These are phyloP conservation scores for Sporothrix brunneoviolacea DNA, from an alignment of 2,329 filamentous ascomycete genomes.

Conservation along the genomic window DNA sequence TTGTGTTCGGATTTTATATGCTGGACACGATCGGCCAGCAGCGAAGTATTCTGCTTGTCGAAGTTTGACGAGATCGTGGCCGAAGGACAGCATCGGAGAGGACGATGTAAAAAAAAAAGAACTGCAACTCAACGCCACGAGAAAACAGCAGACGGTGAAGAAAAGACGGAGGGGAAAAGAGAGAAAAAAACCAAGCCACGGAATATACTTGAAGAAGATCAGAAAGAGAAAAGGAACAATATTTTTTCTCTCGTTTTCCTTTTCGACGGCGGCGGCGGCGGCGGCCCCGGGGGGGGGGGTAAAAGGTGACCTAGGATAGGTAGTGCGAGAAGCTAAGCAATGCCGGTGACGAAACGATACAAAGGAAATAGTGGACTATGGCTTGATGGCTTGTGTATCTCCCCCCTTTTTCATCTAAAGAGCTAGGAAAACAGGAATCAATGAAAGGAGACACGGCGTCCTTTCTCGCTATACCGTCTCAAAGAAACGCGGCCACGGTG, in stretches of 20 bases:
- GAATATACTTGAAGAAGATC: too few relatives aligned
- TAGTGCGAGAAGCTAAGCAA: conserved; percentile 15
- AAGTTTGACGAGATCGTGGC: neutral
- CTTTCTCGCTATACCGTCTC: too few relatives aligned
- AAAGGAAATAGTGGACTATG: neutral
- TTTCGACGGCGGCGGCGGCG: neutral
- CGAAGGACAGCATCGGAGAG: neutral
- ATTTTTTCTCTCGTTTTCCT: neutral
- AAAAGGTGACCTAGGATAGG: conserved; percentile 12
- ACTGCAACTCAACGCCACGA: too few relatives aligned
- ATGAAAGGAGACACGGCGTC: neutral
- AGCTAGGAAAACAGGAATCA: neutral
- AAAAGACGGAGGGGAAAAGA: too few relatives aligned
- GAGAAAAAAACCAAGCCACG: too few relatives aligned
- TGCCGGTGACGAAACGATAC: conserved; percentile 8
- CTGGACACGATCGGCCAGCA: neutral
- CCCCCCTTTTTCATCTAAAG: neutral
- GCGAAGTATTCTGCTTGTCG: neutral
- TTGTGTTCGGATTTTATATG: neutral
- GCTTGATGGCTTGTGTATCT: neutral
- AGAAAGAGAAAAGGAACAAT: too few relatives aligned
- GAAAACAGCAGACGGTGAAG: too few relatives aligned
- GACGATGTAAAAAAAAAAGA: too few relatives aligned
- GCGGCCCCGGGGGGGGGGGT: neutral
- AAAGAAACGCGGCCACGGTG: too few relatives aligned